Conservation (phyloP, 768 basidiomycete genomes). For the Mycena vitilis region DNA sequence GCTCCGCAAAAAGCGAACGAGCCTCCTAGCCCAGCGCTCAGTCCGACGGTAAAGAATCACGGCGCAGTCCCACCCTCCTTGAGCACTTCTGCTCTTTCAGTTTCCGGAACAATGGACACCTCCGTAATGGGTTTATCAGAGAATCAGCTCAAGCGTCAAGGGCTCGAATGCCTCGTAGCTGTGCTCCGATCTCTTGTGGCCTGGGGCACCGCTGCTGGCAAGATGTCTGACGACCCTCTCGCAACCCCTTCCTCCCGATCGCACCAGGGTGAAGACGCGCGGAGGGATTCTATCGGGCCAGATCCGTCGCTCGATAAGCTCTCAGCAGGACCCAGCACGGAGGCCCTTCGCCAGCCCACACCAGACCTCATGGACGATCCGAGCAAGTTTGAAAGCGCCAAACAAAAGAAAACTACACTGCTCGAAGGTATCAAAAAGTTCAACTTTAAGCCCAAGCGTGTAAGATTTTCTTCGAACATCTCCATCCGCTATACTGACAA, state of each 20-base stretch:
- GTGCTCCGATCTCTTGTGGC: slow-evolving; percentile 90
- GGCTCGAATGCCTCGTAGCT: slow-evolving; percentile 93
- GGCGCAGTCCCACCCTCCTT: slow-evolving; percentile 64
- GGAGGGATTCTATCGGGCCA: slow-evolving; percentile 63
- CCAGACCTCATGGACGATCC: slow-evolving; percentile 93
- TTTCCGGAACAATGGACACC: slow-evolving; percentile 76
- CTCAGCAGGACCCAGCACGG: slow-evolving; percentile 60
- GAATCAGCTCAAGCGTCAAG: slow-evolving; percentile 85
- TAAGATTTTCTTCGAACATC: slow-evolving; percentile 48
- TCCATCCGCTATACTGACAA: slow-evolving; percentile 8
- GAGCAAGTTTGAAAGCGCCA: slow-evolving; percentile 91
- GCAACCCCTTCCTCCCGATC: slow-evolving; percentile 55
- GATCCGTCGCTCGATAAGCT: slow-evolving; percentile 70
- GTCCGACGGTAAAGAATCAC: slow-evolving; percentile 60
- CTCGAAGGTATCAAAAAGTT: slow-evolving; percentile 97
- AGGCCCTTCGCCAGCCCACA: slow-evolving; percentile 73
- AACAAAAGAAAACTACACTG: slow-evolving; percentile 94
- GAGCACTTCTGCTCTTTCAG: slow-evolving; percentile 71
- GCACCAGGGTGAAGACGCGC: slow-evolving; percentile 63
- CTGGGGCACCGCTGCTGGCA: slow-evolving; percentile 81
- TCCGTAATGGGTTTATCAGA: slow-evolving; percentile 81
- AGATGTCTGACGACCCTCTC: slow-evolving; percentile 54
- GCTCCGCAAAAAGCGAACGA: slow-evolving; percentile 64
- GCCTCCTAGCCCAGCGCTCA: slow-evolving; percentile 69
- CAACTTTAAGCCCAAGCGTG: slow-evolving; percentile 98